phyloP scores from a whole-genome alignment of 805 yeast species.

The Hermanozyma aechmeae region DNA sequence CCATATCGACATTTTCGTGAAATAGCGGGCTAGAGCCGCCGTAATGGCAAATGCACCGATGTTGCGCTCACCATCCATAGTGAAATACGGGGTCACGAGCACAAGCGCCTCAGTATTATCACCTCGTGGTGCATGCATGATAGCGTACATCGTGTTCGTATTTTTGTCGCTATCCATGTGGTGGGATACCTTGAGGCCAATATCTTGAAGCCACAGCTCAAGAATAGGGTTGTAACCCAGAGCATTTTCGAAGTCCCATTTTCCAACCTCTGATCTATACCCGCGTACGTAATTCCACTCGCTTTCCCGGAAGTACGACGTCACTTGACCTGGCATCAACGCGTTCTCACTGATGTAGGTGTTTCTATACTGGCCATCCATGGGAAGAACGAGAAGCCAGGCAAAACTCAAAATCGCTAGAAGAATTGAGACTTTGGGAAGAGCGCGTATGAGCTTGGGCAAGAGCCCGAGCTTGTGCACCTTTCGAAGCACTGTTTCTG shows the following conservation, averaged over 20 bases:
- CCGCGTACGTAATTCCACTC: constrained; percentile 94
- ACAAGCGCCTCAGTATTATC: constrained; percentile 96
- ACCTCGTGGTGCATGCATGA: constrained; percentile 88
- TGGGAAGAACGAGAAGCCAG: constrained; percentile 56
- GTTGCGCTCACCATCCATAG: constrained; percentile 55
- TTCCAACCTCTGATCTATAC: constrained; percentile 50
- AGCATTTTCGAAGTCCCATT: constrained; percentile 22
- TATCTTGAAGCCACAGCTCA: constrained; percentile 51
- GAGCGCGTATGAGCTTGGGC: constrained; percentile 22
- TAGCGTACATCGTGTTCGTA: constrained; percentile 49
- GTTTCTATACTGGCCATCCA: constrained; percentile 70
- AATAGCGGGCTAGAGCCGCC: constrained; percentile 67
- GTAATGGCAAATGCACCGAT: constrained; percentile 74
- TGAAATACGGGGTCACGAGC: constrained; percentile 79
- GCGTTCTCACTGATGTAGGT: constrained; percentile 96
- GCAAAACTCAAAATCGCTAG: constrained; percentile 24
- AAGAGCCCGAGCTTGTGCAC: constrained; percentile 31
- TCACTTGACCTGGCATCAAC: constrained; percentile 92
- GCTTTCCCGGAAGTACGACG: constrained; percentile 81
- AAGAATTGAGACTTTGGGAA: constrained; percentile 26
- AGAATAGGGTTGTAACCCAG: constrained; percentile 37
- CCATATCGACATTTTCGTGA: constrained; percentile 86
- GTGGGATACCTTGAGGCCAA: constrained; percentile 57
- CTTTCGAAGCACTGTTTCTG: constrained; percentile 29
- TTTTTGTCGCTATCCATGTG: constrained; percentile 23